Base-by-base conservation (phyloP, 2,329 filamentous ascomycete species). In the Epichloe amarillans region DNA sequence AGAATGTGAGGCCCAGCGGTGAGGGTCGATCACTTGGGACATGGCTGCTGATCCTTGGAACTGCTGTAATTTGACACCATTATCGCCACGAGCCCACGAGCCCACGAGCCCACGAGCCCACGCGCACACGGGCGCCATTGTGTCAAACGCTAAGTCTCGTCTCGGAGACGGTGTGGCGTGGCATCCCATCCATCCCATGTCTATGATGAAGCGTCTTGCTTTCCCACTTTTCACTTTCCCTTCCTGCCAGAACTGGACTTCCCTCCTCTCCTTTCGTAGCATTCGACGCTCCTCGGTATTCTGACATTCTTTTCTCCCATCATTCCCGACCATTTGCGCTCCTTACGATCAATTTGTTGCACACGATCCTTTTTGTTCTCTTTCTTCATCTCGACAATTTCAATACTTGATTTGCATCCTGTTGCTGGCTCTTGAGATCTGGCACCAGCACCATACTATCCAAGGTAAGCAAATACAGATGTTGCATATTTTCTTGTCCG, bases 31-130 rank as follows among this genome's bases (percentile, higher is more conserved):
- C 23, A 26, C 23, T 26, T 26, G 23, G 23, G 23, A 26, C 23
- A 26, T 8, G 23, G 23, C 23, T 26, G 23, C 23, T 26, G 23
- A 46, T 44, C 50, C 50, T 50, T 54, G 50, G 47, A 50, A 52
- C 47, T 42, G 26, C 44, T 49, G 39, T 54, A 52, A 54, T 54
- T 46, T 52, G 36, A 26, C 26, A 8, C 7, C 8, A 8, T 26
- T 26, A 26, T 26, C 26, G 26, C 26, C 26, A n/a, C 12, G 15
- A 37, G 36, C 36, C 5, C 12, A n/a, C 12, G 12, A 14, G 12
- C 36, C 2, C 30, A 23, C 40, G 40, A n/a, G 8, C 15, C 2
- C 11, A 37, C 4, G 15, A 37, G 14, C 36, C 1, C 12, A 37
- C 12, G 12, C 3, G 12, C 36, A 30, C 33, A n/a, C 41, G 41